phyloP scores from a whole-genome alignment of 495 filamentous ascomycete genomes.

The Penicillium canescens region DNA sequence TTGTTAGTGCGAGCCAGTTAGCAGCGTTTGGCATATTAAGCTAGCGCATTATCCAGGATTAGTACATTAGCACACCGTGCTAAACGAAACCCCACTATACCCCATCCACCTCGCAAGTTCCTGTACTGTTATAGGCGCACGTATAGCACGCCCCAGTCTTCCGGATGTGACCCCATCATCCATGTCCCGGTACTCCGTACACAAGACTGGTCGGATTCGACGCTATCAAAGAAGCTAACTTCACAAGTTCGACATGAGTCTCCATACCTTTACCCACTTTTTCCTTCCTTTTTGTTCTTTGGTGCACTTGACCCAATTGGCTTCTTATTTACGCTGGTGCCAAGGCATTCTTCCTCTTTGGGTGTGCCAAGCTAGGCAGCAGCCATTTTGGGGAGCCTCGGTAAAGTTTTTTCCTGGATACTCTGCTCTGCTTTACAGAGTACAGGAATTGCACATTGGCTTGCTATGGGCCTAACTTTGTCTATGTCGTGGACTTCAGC shows the following conservation, averaged over 20 bases:
- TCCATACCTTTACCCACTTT: not conserved
- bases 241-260: not conserved
- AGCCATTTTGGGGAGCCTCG: slow-evolving; percentile 2
- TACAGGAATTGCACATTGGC: too few species aligned
- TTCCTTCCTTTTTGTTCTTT: not conserved
- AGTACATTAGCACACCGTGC: too few species aligned
- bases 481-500: too few species aligned
- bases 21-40: too few species aligned
- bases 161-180: not conserved
- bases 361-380: slow-evolving; percentile 7
- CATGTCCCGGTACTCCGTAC: not conserved
- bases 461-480: too few species aligned
- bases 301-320: not conserved
- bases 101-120: slow-evolving; percentile 7
- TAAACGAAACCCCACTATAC: not conserved
- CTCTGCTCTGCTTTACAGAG: too few species aligned
- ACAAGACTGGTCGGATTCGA: not conserved
- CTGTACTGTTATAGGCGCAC: not conserved
- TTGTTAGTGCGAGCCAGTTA: too few species aligned
- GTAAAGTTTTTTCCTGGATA: not conserved
- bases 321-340: too few species aligned
- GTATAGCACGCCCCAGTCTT: not conserved
- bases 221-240: slow-evolving; percentile 1
- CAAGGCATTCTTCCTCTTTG: too few species aligned
- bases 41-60: too few species aligned